A percentile compares a stretch with the other conserved stretches of the same genome.
Conservation (phyloP, 192 early-diverging fungal species). For the Coemansia sp. region DNA sequence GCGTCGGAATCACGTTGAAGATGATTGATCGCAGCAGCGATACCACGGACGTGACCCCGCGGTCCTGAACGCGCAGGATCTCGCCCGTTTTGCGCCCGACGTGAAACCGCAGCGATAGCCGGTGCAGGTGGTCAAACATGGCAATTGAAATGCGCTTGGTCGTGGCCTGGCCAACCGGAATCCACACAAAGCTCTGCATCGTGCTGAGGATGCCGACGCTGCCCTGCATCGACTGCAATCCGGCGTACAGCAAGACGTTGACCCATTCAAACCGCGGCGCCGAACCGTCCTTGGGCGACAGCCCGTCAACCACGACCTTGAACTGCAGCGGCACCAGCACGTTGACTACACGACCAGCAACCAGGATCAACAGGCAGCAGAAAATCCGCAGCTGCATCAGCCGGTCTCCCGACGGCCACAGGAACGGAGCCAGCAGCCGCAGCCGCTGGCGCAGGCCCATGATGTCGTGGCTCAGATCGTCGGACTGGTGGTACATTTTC, state of each 20-base stretch:
- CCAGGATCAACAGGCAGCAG: slow-evolving; percentile 64
- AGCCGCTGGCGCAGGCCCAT: slow-evolving; percentile 53
- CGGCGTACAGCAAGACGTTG: slow-evolving; percentile 39
- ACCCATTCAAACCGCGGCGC: slow-evolving; percentile 45
- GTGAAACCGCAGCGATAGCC: slow-evolving; percentile 85
- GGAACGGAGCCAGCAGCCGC: slow-evolving; percentile 68
- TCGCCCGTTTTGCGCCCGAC: slow-evolving; percentile 94
- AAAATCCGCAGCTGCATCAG: slow-evolving; percentile 66
- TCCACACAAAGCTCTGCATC: slow-evolving; percentile 83
- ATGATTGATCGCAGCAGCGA: slow-evolving; percentile 75
- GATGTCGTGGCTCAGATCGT: slow-evolving; percentile 44
- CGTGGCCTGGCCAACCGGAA: slow-evolving; percentile 90
- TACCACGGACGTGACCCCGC: slow-evolving; percentile 59
- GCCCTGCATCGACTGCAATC: slow-evolving; percentile 50
- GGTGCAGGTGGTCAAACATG: slow-evolving; percentile 88
- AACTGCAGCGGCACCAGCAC: slow-evolving; percentile 80
- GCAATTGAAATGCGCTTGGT: slow-evolving; percentile 85
- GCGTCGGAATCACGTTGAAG: slow-evolving; percentile 87
- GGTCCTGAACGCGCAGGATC: slow-evolving; percentile 77
- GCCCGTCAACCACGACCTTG: slow-evolving; percentile 71
- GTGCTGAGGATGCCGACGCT: slow-evolving; percentile 70
- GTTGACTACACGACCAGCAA: slow-evolving; percentile 68
- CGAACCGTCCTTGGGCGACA: slow-evolving; percentile 51
- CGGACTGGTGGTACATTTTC: slow-evolving; percentile 50
- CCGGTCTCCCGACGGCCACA: slow-evolving; percentile 70